phyloP scores from a whole-genome alignment of 2,329 filamentous ascomycete species.

The Helminthosporium solani region DNA sequence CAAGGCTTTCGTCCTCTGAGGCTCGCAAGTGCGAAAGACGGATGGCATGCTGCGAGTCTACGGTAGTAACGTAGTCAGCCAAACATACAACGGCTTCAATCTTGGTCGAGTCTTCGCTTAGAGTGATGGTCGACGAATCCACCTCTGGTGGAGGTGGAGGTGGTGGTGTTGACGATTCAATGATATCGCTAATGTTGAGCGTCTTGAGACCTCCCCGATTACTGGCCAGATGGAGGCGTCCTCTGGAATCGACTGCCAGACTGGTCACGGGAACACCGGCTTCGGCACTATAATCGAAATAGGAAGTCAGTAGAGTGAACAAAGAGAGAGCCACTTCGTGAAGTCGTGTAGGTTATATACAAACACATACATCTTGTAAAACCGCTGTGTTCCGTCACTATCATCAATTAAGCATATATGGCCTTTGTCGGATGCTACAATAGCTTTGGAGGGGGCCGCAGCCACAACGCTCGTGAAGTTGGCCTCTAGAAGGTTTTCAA shows the following conservation, averaged over 20 bases:
- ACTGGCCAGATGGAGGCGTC: conserved; percentile 67
- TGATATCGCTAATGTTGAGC: conserved; percentile 43
- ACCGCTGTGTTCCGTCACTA: conserved; percentile 67
- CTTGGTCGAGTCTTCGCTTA: conserved; percentile 28
- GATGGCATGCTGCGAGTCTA: conserved; percentile 75
- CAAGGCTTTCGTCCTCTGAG: conserved; percentile 27
- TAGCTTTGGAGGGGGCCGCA: conserved; percentile 70
- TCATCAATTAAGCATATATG: conserved; percentile 89
- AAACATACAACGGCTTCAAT: conserved; percentile 43
- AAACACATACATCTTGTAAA: conserved; percentile 57
- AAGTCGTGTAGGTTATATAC: no score
- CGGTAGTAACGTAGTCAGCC: conserved; percentile 47
- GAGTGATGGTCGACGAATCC: conserved; percentile 32
- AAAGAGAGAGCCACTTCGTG: no score
- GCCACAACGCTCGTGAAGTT: conserved; percentile 78
- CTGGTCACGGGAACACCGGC: conserved; percentile 69
- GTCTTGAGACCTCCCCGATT: conserved; percentile 59
- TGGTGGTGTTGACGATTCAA: conserved; percentile 31
- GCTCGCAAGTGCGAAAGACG: conserved; percentile 57
- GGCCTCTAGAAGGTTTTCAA: conserved; percentile 77
- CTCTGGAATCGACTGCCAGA: conserved; percentile 60
- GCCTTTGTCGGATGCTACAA: conserved; percentile 84
- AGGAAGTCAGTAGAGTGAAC: no score
- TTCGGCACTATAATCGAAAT: conserved; percentile 44
- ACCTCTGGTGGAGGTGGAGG: conserved; percentile 39